A percentile compares a stretch with the other conserved stretches of the same genome.
Evolutionary conservation across 2,329 filamentous ascomycete species (phyloP).

Genomic region (Chrysosporium keratinophilum): DNA sequence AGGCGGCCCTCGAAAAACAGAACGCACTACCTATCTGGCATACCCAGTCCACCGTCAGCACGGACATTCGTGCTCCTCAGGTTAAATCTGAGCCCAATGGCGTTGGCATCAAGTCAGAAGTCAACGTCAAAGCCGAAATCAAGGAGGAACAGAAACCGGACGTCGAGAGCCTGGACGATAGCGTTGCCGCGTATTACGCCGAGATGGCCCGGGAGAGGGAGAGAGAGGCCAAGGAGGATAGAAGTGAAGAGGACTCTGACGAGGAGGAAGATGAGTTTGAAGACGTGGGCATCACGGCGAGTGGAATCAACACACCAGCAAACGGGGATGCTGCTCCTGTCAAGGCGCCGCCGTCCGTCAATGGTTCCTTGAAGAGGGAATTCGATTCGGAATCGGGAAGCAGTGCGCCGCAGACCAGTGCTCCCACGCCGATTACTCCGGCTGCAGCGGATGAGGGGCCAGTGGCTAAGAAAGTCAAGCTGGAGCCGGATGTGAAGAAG

Average conservation of each 20-base stretch:
- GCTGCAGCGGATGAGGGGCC: constrained; percentile 25
- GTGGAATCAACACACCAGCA: constrained; percentile 29
- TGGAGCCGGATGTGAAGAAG: constrained; percentile 26
- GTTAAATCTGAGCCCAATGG: constrained; percentile 15
- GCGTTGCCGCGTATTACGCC: constrained; percentile 39
- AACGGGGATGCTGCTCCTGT: constrained; percentile 16
- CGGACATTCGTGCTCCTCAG: constrained; percentile 8
- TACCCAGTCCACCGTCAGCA: constrained; percentile 40
- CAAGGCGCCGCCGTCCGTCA: constrained; percentile 12
- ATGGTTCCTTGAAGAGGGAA: constrained; percentile 30
- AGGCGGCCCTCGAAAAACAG: constrained; percentile 41
- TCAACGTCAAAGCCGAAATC: constrained; percentile 22
- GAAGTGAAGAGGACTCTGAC: constrained; percentile 26
- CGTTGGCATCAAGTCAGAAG: constrained; percentile 20
- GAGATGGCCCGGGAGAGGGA: constrained; percentile 38
- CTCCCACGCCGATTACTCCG: constrained; percentile 30
- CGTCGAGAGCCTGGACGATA: constrained; percentile 35
- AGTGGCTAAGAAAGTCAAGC: constrained; percentile 39
- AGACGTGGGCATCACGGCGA: constrained; percentile 18
- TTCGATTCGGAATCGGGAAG: constrained; percentile 32
- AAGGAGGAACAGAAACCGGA: constrained; percentile 36
- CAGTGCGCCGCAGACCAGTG: constrained; percentile 30
- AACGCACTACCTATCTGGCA: constrained; percentile 46
- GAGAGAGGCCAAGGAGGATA: constrained; percentile 33
- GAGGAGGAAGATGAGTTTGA: constrained; percentile 20